These are phyloP conservation scores for Symbiodinium natans DNA, from an alignment of 73 alveolate species.

Conservation along the genomic window DNA sequence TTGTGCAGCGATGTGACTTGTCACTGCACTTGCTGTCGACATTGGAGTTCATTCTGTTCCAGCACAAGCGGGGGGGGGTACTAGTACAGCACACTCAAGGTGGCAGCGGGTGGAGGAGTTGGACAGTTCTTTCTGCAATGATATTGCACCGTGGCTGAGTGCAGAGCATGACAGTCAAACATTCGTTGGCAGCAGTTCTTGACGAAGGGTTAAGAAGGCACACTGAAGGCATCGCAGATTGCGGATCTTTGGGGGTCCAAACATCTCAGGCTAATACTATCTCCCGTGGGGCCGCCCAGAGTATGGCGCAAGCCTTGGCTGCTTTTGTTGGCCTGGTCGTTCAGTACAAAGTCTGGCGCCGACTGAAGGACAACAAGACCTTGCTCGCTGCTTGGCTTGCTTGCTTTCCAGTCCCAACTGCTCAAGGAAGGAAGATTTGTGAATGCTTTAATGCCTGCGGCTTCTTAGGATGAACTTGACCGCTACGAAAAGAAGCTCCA, in stretches of 20 bases:
- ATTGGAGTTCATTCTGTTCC: background rate
- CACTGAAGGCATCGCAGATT: no score
- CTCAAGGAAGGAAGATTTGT: background rate
- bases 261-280: slow-evolving; percentile 1
- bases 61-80: background rate
- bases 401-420: background rate
- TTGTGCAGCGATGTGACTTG: slow-evolving; percentile 49
- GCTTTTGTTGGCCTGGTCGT: slow-evolving; percentile 46
- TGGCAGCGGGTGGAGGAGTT: slow-evolving; percentile 78
- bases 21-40: no score
- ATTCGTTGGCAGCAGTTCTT: no score
- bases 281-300: slow-evolving; percentile 45
- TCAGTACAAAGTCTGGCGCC: slow-evolving; percentile 74
- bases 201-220: no score
- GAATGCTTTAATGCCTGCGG: background rate
- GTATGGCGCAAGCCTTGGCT: slow-evolving; percentile 41
- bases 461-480: slow-evolving; percentile 1
- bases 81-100: background rate
- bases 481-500: slow-evolving; percentile 78
- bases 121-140: slow-evolving; percentile 44
- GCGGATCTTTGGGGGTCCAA: no score
- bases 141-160: slow-evolving; percentile 7
- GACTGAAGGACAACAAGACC: slow-evolving; percentile 36
- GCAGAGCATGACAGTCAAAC: no score
- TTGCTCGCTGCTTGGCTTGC: background rate